Conservation (phyloP, 2,329 filamentous ascomycete species). For the Fusarium illudens region DNA sequence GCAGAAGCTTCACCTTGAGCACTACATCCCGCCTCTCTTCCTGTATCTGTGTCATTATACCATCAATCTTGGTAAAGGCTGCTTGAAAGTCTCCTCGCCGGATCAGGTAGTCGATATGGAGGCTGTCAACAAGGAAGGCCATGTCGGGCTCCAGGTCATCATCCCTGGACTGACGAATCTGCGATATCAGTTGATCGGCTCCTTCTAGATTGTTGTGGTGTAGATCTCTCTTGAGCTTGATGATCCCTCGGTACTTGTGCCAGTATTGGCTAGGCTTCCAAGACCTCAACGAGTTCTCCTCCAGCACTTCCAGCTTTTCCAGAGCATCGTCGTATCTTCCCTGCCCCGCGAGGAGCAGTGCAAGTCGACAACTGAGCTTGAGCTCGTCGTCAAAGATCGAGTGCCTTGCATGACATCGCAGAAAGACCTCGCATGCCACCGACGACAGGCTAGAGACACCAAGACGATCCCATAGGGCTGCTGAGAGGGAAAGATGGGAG, state of each 20-base stretch:
- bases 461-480: slow-evolving; percentile 78
- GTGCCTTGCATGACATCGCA: slow-evolving; percentile 71
- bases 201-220: slow-evolving; percentile 63
- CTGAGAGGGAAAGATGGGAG: slow-evolving; percentile 75
- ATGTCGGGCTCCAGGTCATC: slow-evolving; percentile 64
- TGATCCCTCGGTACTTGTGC: slow-evolving; percentile 70
- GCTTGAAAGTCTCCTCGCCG: slow-evolving; percentile 57
- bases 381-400: slow-evolving; percentile 78
- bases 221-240: slow-evolving; percentile 71
- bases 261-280: slow-evolving; percentile 82
- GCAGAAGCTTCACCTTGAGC: slow-evolving; percentile 74
- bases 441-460: slow-evolving; percentile 67
- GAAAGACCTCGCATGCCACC: slow-evolving; percentile 75
- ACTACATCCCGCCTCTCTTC: slow-evolving; percentile 64
- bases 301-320: slow-evolving; percentile 53
- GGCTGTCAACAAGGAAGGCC: slow-evolving; percentile 58
- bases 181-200: slow-evolving; percentile 59
- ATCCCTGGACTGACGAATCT: slow-evolving; percentile 60
- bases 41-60: slow-evolving; percentile 52
- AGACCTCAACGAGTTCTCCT: slow-evolving; percentile 70
- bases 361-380: slow-evolving; percentile 75
- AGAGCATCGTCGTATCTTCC: slow-evolving; percentile 77
- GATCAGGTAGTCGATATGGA: slow-evolving; percentile 62
- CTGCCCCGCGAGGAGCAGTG: slow-evolving; percentile 65
- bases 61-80: slow-evolving; percentile 59